Evolutionary conservation across 495 filamentous ascomycete genomes (phyloP).

Genomic region (Penicillium simplicissimum): DNA sequence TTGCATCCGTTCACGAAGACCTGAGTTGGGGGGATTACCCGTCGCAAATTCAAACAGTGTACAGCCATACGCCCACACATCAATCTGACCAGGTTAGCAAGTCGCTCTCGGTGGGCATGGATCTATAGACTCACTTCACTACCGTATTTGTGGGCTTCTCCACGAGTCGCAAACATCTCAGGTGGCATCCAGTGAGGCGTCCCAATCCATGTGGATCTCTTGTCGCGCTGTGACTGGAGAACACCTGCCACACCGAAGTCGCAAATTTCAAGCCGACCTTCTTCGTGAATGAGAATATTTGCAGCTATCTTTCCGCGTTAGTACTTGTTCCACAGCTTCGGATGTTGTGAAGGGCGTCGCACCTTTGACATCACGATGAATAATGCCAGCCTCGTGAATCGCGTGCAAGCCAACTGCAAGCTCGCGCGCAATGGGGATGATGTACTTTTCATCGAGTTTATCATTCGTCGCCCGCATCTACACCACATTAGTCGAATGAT

Average conservation of each 20-base stretch:
- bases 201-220: slow-evolving; percentile 89
- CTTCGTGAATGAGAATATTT: slow-evolving; percentile 87
- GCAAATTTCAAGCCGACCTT: slow-evolving; percentile 84
- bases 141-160: slow-evolving; percentile 53
- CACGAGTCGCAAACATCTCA: slow-evolving; percentile 63
- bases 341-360: slow-evolving; percentile 7
- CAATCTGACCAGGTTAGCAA: slow-evolving; percentile 56
- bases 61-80: slow-evolving; percentile 95
- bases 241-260: slow-evolving; percentile 95
- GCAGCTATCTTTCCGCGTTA: slow-evolving; percentile 54
- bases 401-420: slow-evolving; percentile 80
- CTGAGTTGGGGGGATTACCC: slow-evolving; percentile 72
- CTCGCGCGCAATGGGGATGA: slow-evolving; percentile 86
- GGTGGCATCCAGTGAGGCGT: slow-evolving; percentile 98
- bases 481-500: not conserved
- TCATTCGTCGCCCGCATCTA: slow-evolving; percentile 65
- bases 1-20: slow-evolving; percentile 50
- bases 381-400: slow-evolving; percentile 88
- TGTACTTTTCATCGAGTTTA: slow-evolving; percentile 80
- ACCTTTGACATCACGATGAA: slow-evolving; percentile 97
- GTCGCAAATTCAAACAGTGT: slow-evolving; percentile 91
- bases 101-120: not conserved
- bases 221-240: slow-evolving; percentile 78
- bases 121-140: slow-evolving; percentile 44
- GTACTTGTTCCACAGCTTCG: not conserved